phyloP scores from a whole-genome alignment of 805 yeast species.

The Isabelozyma heimii region DNA sequence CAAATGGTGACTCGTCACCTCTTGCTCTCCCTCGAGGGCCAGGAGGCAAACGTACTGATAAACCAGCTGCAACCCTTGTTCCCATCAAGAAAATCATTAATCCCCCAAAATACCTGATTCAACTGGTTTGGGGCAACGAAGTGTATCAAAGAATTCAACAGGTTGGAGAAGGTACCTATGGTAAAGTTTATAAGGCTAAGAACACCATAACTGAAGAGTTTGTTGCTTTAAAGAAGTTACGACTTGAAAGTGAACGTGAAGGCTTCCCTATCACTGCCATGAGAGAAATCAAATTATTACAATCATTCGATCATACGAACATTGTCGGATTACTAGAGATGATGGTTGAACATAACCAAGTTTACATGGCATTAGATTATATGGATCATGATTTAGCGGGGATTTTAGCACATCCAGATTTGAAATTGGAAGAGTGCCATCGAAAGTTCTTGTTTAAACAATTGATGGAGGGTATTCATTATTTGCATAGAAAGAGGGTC shows the following conservation, averaged over 20 bases:
- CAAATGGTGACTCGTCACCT: not conserved
- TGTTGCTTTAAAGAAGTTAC: slow-evolving; percentile 83
- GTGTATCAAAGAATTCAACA: slow-evolving; percentile 73
- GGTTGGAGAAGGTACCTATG: slow-evolving; percentile 99
- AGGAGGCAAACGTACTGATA: not conserved
- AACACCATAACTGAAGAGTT: slow-evolving; percentile 63
- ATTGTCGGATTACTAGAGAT: slow-evolving; percentile 82
- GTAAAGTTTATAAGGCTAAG: slow-evolving; percentile 87
- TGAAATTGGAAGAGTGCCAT: slow-evolving; percentile 59
- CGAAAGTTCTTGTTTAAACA: slow-evolving; percentile 67
- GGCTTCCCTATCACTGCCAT: slow-evolving; percentile 96
- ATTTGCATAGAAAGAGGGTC: slow-evolving; percentile 64
- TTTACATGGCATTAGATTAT: slow-evolving; percentile 90
- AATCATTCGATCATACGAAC: slow-evolving; percentile 77
- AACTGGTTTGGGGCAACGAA: slow-evolving; percentile 25
- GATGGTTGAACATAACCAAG: slow-evolving; percentile 74
- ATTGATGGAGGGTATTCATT: slow-evolving; percentile 63
- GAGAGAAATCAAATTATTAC: slow-evolving; percentile 83
- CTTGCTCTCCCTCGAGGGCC: not conserved
- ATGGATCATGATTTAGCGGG: slow-evolving; percentile 94
- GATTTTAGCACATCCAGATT: slow-evolving; percentile 70
- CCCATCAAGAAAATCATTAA: slow-evolving; percentile 14
- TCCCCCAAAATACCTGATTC: slow-evolving; percentile 33
- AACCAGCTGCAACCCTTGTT: not conserved
- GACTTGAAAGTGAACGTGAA: slow-evolving; percentile 86